These are phyloP conservation scores for Candida boleticola DNA, from an alignment of 805 yeast genomes.

Conservation along the genomic window DNA sequence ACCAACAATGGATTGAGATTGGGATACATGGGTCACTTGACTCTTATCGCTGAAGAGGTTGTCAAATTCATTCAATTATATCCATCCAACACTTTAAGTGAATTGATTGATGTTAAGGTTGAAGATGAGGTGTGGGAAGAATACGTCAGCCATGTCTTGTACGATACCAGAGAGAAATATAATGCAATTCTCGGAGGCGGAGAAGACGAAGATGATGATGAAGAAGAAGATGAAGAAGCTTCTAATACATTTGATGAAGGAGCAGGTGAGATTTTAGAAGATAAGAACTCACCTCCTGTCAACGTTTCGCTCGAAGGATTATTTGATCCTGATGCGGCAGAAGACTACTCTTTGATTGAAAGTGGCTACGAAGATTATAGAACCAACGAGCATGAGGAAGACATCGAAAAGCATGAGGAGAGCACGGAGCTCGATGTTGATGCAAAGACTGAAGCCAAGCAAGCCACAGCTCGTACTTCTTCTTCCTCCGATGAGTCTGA, in stretches of 20 bases:
- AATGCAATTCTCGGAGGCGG: conserved; percentile 91
- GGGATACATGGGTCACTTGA: conserved; percentile 96
- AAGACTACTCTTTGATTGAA: conserved; percentile 52
- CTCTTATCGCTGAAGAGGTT: conserved; percentile 92
- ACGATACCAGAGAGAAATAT: conserved; percentile 89
- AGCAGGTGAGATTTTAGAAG: conserved; percentile 37
- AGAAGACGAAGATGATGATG: conserved; percentile 45
- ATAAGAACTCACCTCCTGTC: conserved; percentile 17
- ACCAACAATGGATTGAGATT: conserved; percentile 57
- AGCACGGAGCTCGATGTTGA: conserved; percentile 20
- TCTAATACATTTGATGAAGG: conserved; percentile 35
- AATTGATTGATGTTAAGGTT: conserved; percentile 35
- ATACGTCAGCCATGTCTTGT: conserved; percentile 78
- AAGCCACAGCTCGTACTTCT: conserved; percentile 4
- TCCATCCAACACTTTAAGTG: conserved; percentile 37
- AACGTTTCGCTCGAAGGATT: conserved; percentile 19
- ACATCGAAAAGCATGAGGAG: conserved; percentile 28
- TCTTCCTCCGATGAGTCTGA: conserved; percentile 33
- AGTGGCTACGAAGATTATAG: conserved; percentile 15
- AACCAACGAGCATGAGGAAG: conserved; percentile 27
- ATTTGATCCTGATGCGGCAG: conserved; percentile 38
- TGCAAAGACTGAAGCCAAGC: conserved; percentile 13
- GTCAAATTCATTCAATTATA: conserved; percentile 69
- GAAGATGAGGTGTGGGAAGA: conserved; percentile 64
- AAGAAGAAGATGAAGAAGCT: conserved; percentile 25